Conservation (phyloP, 306 rosid species). For the Pyrus communis region DNA sequence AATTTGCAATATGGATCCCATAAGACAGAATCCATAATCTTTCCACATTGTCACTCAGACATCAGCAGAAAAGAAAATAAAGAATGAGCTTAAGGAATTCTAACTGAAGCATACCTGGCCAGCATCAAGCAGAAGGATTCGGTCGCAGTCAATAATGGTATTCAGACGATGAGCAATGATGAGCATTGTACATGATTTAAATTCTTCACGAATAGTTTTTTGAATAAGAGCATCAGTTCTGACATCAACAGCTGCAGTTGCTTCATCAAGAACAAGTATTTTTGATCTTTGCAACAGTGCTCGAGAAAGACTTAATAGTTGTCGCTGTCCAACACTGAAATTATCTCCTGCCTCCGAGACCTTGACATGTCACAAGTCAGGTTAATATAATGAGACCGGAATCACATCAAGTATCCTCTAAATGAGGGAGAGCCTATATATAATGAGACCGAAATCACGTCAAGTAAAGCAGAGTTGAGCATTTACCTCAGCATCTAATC, state of each 20-base stretch:
- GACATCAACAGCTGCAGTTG: slow-evolving; percentile 95
- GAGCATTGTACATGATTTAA: slow-evolving; percentile 82
- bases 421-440: background rate
- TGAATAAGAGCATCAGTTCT: slow-evolving; percentile 90
- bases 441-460: background rate
- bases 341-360: slow-evolving; percentile 91
- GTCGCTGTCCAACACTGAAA: slow-evolving; percentile 93
- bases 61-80: background rate
- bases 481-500: slow-evolving; percentile 43
- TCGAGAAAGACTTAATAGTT: slow-evolving; percentile 79
- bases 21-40: background rate
- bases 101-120: slow-evolving; percentile 52
- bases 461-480: background rate
- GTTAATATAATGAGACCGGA: background rate
- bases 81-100: background rate
- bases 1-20: background rate
- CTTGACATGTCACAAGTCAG: slow-evolving; percentile 29
- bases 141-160: slow-evolving; percentile 76
- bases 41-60: background rate
- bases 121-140: slow-evolving; percentile 61
- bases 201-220: slow-evolving; percentile 88
- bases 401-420: background rate
- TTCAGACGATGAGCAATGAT: slow-evolving; percentile 86
- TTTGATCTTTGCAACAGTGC: slow-evolving; percentile 79
- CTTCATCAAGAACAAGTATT: slow-evolving; percentile 88